Percentiles rank a stretch among this genome's conserved stretches.
phyloP scores from a whole-genome alignment of 169 alveolate genomes.

The Besnoitia besnoiti region DNA sequence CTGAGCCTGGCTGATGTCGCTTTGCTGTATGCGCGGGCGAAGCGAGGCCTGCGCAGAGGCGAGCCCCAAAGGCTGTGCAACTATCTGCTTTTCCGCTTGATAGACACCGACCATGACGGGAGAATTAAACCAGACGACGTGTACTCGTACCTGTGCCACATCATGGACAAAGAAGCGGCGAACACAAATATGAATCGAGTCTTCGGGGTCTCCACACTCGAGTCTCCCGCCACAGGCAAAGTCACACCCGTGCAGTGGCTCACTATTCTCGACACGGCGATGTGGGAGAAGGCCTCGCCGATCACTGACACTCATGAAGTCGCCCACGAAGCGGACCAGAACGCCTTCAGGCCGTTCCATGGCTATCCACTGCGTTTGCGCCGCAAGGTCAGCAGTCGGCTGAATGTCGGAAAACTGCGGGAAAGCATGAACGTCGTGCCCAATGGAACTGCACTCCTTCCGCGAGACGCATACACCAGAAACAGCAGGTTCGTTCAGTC shows the following conservation, averaged over 20 bases:
- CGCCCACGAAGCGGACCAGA: not conserved
- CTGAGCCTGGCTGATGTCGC: not conserved
- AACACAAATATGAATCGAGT: not conserved
- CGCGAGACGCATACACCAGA: not conserved
- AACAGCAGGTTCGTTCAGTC: no score
- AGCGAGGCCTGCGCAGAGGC: not conserved
- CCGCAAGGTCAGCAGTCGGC: not conserved
- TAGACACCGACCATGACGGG: not conserved
- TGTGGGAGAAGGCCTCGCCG: slow-evolving; percentile 6
- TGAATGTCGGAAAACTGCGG: not conserved
- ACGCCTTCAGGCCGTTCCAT: not conserved
- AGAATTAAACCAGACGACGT: not conserved
- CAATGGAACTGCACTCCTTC: not conserved
- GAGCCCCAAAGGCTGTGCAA: not conserved
- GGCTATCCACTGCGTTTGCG: not conserved
- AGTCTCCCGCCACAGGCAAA: not conserved
- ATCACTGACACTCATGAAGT: not conserved
- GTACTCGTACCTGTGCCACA: slow-evolving; percentile 33
- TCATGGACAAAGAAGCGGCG: slow-evolving; percentile 12
- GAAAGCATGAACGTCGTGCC: not conserved
- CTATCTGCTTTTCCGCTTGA: not conserved
- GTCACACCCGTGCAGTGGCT: slow-evolving; percentile 25
- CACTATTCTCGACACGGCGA: not conserved
- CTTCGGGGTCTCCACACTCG: not conserved
- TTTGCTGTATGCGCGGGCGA: not conserved